Base-by-base conservation (phyloP, 2,329 filamentous ascomycete species). In the Epichloe brachyelytri region DNA sequence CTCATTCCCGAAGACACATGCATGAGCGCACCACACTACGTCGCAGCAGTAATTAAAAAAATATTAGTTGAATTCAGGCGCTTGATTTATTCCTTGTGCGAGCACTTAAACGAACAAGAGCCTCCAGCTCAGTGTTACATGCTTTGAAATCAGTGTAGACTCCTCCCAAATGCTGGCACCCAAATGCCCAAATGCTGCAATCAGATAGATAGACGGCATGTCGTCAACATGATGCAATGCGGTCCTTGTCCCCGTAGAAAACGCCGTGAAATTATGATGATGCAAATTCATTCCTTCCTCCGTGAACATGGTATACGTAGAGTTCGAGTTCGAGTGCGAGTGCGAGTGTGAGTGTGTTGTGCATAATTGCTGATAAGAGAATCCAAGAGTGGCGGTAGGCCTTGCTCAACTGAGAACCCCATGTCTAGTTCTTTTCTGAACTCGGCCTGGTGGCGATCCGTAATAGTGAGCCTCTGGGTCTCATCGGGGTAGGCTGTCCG, bases 381-480 rank as follows among this genome's bases (percentile, higher is more conserved):
- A n/a, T 15, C 11, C 20, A n/a, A 36, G 10, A 26, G 20, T 26
- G 17, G 40, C 20, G 40, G 26, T 17, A 26, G 19, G 40, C 40
- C 37, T 20, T 22, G 38, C 38, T 15, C 38, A 39, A 4, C 15
- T 10, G 15, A 39, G 38, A 3, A 39, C 38, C 38, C 14, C 30
- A 48, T 14, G 8, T 40, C 34, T 53, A 57, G 22, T 54, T 49
- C 2, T 59, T 51, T 17, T 59, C 63, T 33, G 60, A 57, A 11
- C 45, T 58, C 46, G 56, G 57, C 47, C 60, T 60, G 26, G 56
- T 64, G 11, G 62, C 63, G 43, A 63, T 68, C 53, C 61, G 65
- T 50, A 71, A 52, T 1, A 71, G 62, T 1, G 70, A 72, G 1
- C 68, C 66, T 47, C 67, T 60, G 4, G 67, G 63, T 44, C 63